Percentiles rank a stretch among this genome's conserved stretches.
phyloP scores from a whole-genome alignment of 495 filamentous ascomycete genomes.

The Aspergillus cavernicola region DNA sequence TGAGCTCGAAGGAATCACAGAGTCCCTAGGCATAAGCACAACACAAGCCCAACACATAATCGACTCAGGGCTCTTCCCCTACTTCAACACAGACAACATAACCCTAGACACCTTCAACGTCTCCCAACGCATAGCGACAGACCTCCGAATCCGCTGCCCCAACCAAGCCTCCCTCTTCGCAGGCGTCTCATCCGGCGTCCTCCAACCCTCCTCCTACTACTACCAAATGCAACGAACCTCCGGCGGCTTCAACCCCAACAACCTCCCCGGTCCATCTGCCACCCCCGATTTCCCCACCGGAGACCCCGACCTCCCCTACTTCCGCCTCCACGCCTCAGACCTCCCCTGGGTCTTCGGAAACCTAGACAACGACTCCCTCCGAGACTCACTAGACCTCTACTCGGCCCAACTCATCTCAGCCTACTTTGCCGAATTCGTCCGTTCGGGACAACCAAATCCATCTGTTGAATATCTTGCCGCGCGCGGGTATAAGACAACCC shows the following conservation, averaged over 20 bases:
- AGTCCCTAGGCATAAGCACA: slow-evolving; percentile 30
- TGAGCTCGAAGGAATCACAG: slow-evolving; percentile 29
- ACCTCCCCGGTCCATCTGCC: slow-evolving; percentile 29
- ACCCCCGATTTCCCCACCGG: slow-evolving; percentile 31
- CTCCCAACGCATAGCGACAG: slow-evolving; percentile 37
- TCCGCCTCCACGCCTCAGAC: slow-evolving; percentile 28
- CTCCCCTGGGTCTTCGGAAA: slow-evolving; percentile 29
- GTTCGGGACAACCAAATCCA: slow-evolving; percentile 29
- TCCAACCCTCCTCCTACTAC: slow-evolving; percentile 37
- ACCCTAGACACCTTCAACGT: slow-evolving; percentile 45
- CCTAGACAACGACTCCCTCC: slow-evolving; percentile 18
- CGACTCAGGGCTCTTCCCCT: slow-evolving; percentile 38
- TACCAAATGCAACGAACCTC: slow-evolving; percentile 42
- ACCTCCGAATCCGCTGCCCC: slow-evolving; percentile 42
- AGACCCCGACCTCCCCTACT: slow-evolving; percentile 27
- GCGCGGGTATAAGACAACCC: slow-evolving; percentile 27
- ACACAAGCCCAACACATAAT: slow-evolving; percentile 35
- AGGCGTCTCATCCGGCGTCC: slow-evolving; percentile 26
- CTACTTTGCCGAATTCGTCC: slow-evolving; percentile 32
- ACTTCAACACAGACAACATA: slow-evolving; percentile 34
- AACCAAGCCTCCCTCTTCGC: slow-evolving; percentile 45
- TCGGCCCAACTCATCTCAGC: slow-evolving; percentile 23
- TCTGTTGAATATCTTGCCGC: slow-evolving; percentile 21
- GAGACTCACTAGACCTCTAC: slow-evolving; percentile 24
- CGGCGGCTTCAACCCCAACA: slow-evolving; percentile 37